A percentile compares a stretch with the other conserved stretches of the same genome.
These are phyloP conservation scores for Porcisia deanei DNA, from an alignment of 208 protist species.

Conservation along the genomic window DNA sequence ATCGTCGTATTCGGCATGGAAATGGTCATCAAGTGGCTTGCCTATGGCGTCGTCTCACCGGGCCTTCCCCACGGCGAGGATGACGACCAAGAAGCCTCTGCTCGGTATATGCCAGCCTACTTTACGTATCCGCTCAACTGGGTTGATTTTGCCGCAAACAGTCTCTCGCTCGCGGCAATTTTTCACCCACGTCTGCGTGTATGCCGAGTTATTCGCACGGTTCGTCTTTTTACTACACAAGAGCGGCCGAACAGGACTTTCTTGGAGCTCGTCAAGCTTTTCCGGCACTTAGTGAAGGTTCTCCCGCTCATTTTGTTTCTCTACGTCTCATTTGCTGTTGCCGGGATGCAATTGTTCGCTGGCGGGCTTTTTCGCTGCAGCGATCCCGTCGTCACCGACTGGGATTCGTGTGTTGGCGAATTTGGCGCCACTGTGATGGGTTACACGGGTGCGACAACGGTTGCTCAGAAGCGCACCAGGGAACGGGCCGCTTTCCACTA, in stretches of 20 bases:
- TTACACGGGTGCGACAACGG: slow-evolving; percentile 6
- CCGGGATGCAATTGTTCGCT: slow-evolving; percentile 58
- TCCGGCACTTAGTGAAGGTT: slow-evolving; percentile 22
- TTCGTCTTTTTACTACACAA: slow-evolving; percentile 47
- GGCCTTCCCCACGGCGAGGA: neutral
- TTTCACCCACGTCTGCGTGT: slow-evolving; percentile 40
- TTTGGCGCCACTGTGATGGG: slow-evolving; percentile 19
- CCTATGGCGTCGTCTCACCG: slow-evolving; percentile 34
- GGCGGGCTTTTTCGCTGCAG: slow-evolving; percentile 45
- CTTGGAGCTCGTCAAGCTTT: slow-evolving; percentile 14
- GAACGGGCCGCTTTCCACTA: slow-evolving; percentile 35
- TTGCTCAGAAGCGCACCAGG: slow-evolving; percentile 24
- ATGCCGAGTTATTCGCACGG: slow-evolving; percentile 38
- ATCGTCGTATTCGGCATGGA: slow-evolving; percentile 53
- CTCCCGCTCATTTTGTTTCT: slow-evolving; percentile 36
- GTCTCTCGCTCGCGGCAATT: slow-evolving; percentile 43
- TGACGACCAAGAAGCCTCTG: neutral
- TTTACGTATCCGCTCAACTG: slow-evolving; percentile 49
- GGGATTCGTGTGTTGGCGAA: slow-evolving; percentile 18
- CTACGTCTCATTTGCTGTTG: slow-evolving; percentile 47
- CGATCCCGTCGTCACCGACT: slow-evolving; percentile 21
- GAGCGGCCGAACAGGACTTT: slow-evolving; percentile 43
- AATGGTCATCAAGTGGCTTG: slow-evolving; percentile 58
- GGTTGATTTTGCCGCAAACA: slow-evolving; percentile 53
- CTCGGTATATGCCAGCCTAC: slow-evolving; percentile 28